Base-by-base conservation (phyloP, 108 stramenopile species). In the Cyclotella atomus region DNA sequence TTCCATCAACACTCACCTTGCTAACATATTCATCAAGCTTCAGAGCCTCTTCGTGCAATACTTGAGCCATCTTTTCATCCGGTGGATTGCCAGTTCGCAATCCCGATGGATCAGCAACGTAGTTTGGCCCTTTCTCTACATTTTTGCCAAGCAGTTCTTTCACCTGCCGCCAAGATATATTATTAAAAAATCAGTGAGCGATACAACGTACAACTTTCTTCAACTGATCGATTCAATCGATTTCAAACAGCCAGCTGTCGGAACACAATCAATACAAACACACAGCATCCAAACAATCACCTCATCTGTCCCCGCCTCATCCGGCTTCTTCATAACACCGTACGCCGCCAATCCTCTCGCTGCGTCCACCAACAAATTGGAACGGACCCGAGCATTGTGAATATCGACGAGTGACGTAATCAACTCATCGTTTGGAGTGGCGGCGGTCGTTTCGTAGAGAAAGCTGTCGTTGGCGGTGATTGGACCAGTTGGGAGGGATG, bases 391-490 rank as follows among this genome's bases (percentile, higher is more conserved):
- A 23, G 74, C 72, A 46, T 92, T 95, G 73, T 87, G 88, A 32
- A 93, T 77, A 14, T 73, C 64, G 28, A 91, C 91, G 54, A 95
- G 72, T 23, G 86, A 70, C 19, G 82, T 65, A n/a, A 95, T 85
- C 2, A 95, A 67, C n/a, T 73, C 88, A 53, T 95, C 95, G 36
- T 87, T 84, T 21, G 59, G 54, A 21, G 85, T 83, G 9, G 66
- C 61, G 24, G 73, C 46, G 16, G 88, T 88, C 7, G 94, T 88
- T 70, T 95, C 94, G 65, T 79, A 91, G 24, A 95, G 79, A 43
- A 95, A 95, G 30, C 73, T 65, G 47, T 95, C 94, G 34, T 71
- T 68, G 32, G 77, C 70, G n/a, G 9, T 52, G 16, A 47, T 44
- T 0, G 49, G 52, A 20, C 55, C 66, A 17, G 55, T 46, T 0